These are phyloP conservation scores for Lasiosphaeria miniovina DNA, from an alignment of 495 filamentous ascomycete genomes.

Conservation along the genomic window DNA sequence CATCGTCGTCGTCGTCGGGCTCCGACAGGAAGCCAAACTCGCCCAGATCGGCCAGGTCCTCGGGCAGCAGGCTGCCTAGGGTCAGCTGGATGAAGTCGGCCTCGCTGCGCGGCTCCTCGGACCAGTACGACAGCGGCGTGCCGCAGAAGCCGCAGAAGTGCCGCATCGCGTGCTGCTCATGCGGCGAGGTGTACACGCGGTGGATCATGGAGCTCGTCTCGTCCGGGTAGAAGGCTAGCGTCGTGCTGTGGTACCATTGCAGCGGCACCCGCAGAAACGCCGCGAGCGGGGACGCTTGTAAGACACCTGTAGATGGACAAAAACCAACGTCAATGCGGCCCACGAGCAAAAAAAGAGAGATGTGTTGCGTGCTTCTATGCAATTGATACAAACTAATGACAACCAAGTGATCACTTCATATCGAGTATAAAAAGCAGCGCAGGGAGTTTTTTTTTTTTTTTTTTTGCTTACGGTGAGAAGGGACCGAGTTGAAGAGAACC, in stretches of 20 bases:
- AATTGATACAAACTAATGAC: slow-evolving; percentile 2
- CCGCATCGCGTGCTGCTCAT: slow-evolving; percentile 58
- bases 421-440: too few relatives aligned
- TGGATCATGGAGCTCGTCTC: slow-evolving; percentile 72
- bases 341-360: slow-evolving; percentile 4
- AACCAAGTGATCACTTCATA: too few relatives aligned
- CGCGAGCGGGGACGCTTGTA: slow-evolving; percentile 66
- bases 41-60: slow-evolving; percentile 65
- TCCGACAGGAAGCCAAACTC: slow-evolving; percentile 62
- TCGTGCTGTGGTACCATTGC: slow-evolving; percentile 66
- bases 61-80: slow-evolving; percentile 63
- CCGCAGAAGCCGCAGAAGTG: slow-evolving; percentile 92
- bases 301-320: slow-evolving; percentile 47
- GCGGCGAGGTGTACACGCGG: slow-evolving; percentile 61
- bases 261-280: slow-evolving; percentile 81
- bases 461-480: slow-evolving; percentile 58
- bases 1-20: slow-evolving; percentile 29
- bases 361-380: not conserved
- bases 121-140: slow-evolving; percentile 76
- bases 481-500: slow-evolving; percentile 67
- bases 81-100: slow-evolving; percentile 72
- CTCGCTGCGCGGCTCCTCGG: slow-evolving; percentile 63
- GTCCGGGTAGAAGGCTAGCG: slow-evolving; percentile 70
- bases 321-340: too few relatives aligned
- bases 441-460: too few relatives aligned